Conservation (phyloP, 116 monocot species). For the Papilionanthe hybrid region DNA sequence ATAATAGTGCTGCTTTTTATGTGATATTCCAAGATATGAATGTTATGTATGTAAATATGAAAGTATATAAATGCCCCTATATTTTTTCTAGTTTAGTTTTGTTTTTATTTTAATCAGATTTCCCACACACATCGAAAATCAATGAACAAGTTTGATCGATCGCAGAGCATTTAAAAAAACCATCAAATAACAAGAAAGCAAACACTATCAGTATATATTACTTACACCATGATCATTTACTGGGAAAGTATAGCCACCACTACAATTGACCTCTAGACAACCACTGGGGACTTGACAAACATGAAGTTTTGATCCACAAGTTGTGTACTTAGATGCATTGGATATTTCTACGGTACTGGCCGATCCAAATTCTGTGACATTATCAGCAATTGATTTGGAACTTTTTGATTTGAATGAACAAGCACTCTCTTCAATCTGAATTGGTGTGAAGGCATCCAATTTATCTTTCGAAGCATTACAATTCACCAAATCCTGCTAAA, state of each 20-base stretch:
- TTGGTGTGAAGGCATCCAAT: constrained; percentile 31
- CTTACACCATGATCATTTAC: constrained; percentile 41
- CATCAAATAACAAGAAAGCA: neutral
- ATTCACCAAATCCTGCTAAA: constrained; percentile 28
- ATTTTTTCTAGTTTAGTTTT: neutral
- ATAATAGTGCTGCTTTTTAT: no score
- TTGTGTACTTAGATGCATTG: constrained; percentile 24
- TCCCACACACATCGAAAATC: neutral
- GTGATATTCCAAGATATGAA: no score
- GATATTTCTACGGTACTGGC: constrained; percentile 20
- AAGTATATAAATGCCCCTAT: neutral
- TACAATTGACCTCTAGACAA: constrained; percentile 20
- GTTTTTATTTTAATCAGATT: neutral
- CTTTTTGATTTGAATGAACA: constrained; percentile 59
- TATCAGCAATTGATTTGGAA: constrained; percentile 22
- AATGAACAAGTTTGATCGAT: neutral
- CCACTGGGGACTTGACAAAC: constrained; percentile 17
- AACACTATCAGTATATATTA: neutral
- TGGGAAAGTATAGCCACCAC: constrained; percentile 19
- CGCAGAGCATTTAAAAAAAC: neutral
- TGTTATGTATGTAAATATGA: no score
- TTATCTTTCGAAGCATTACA: constrained; percentile 30
- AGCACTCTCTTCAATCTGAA: constrained; percentile 59
- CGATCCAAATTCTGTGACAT: constrained; percentile 26
- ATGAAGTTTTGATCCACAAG: constrained; percentile 38